Base-by-base conservation (phyloP, 306 rosid species). In the Cicer judaicum region DNA sequence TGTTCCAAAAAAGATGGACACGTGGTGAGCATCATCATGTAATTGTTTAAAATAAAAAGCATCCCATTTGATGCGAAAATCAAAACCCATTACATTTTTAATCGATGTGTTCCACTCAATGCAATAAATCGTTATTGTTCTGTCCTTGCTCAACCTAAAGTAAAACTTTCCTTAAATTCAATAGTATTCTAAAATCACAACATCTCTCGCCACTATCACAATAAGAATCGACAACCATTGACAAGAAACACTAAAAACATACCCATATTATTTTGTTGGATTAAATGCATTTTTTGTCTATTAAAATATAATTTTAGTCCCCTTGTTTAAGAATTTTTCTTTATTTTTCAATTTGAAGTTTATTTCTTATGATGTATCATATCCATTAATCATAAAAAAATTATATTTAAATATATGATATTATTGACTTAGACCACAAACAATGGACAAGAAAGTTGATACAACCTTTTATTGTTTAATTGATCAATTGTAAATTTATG, bases 11-110 rank as follows among this genome's bases (percentile, higher is more conserved):
- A 48, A 78, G 59, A 38, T 68, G 68, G 83, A 85, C 89, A 83
- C 84, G 82, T 84, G 85, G 87, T 63, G 21, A 56, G 81, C 89
- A 85, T 79, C 75, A 74, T 59, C 41, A 52, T 16, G 48, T 34
- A 70, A 34, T 47, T 70, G 36, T 40, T 71, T 72, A 65, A 65
- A 53, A 56, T 19, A 56, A 49, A 67, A 66, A 73, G 64, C 53
- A 59, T 60, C 63, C 44, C 68, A 10, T 47, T 21, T 53, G 67
- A 75, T 74, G 61, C 47, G 73, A 79, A 79, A 79, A 79, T 68
- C 40, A 83, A 68, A 81, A 69, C 74, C 78, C 71, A 70, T 61
- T 59, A 72, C 53, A 69, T 68, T 77, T 78, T 72, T 64, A 64
- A 66, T 81, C 63, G 63, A 85, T 75, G 59, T 64, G 68, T 70